Evolutionary conservation across 2,329 filamentous ascomycete species (phyloP).

Genomic region (Claviceps maximensis): DNA sequence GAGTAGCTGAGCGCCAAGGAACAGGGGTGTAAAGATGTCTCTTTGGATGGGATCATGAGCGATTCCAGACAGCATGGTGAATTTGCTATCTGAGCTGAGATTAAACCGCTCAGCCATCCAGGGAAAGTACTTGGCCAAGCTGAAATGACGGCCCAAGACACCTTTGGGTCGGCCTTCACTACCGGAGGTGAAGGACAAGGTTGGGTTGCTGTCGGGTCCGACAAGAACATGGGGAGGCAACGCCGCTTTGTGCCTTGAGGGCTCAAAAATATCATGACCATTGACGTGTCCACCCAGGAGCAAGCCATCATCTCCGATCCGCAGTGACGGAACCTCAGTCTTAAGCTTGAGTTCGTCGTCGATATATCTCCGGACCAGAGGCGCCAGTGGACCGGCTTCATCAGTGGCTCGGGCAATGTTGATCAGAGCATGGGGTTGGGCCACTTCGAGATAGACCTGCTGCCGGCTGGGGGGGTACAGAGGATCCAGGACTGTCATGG

Average conservation of each 20-base stretch:
- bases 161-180: constrained; percentile 72
- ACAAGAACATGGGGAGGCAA: constrained; percentile 59
- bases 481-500: constrained; percentile 60
- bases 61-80: constrained; percentile 77
- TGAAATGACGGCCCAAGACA: constrained; percentile 77
- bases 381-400: constrained; percentile 32
- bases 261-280: constrained; percentile 54
- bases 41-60: constrained; percentile 58
- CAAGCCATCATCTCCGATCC: constrained; percentile 55
- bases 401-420: constrained; percentile 58
- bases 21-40: constrained; percentile 82
- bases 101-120: constrained; percentile 87
- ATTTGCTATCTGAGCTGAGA: constrained; percentile 56
- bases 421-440: constrained; percentile 53
- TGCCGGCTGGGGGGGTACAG: constrained; percentile 18
- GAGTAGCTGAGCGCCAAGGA: constrained; percentile 67
- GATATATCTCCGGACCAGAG: constrained; percentile 49
- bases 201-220: constrained; percentile 74
- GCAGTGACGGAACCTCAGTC: constrained; percentile 60
- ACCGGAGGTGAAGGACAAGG: constrained; percentile 61
- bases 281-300: constrained; percentile 55
- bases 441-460: constrained; percentile 61
- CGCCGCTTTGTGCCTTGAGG: constrained; percentile 34
- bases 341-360: constrained; percentile 58
- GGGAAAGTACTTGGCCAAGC: constrained; percentile 71